Evolutionary conservation across 805 yeast species (phyloP).

Genomic region (Nakazawaea ernobii): DNA sequence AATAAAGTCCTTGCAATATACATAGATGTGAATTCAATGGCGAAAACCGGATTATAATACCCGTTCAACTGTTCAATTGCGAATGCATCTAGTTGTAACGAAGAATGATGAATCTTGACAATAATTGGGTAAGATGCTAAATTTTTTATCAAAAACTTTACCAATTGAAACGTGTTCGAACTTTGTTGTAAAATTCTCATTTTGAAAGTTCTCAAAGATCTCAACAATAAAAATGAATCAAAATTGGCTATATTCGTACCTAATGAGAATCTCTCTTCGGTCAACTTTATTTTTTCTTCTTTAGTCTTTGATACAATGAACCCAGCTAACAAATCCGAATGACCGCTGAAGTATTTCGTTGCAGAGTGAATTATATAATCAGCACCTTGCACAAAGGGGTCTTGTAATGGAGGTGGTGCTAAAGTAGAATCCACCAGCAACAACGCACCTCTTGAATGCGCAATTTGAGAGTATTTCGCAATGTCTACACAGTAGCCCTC

Average conservation of each 20-base stretch:
- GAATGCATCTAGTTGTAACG: constrained; percentile 36
- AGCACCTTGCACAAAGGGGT: constrained; percentile 46
- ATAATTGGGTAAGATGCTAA: constrained; percentile 27
- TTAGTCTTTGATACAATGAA: constrained; percentile 36
- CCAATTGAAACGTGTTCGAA: constrained; percentile 35
- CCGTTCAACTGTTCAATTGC: constrained; percentile 36
- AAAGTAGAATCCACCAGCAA: constrained; percentile 48
- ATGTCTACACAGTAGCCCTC: constrained; percentile 39
- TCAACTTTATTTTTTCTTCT: constrained; percentile 27
- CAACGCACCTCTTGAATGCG: constrained; percentile 37
- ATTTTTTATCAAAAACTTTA: constrained; percentile 31
- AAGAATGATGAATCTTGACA: constrained; percentile 36
- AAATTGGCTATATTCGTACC: constrained; percentile 50
- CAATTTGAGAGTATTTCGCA: constrained; percentile 33
- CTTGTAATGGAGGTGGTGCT: constrained; percentile 52
- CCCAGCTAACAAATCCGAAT: constrained; percentile 49
- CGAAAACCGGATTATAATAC: constrained; percentile 41
- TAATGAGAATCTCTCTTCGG: constrained; percentile 34
- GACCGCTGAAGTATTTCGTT: constrained; percentile 52
- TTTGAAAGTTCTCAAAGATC: constrained; percentile 47
- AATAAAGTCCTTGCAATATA: constrained; percentile 34
- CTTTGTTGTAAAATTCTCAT: constrained; percentile 44
- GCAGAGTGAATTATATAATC: constrained; percentile 51
- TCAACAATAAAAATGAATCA: constrained; percentile 39
- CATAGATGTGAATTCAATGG: constrained; percentile 31